These are phyloP conservation scores for Claviceps arundinis DNA, from an alignment of 2,329 filamentous ascomycete genomes.

Conservation along the genomic window DNA sequence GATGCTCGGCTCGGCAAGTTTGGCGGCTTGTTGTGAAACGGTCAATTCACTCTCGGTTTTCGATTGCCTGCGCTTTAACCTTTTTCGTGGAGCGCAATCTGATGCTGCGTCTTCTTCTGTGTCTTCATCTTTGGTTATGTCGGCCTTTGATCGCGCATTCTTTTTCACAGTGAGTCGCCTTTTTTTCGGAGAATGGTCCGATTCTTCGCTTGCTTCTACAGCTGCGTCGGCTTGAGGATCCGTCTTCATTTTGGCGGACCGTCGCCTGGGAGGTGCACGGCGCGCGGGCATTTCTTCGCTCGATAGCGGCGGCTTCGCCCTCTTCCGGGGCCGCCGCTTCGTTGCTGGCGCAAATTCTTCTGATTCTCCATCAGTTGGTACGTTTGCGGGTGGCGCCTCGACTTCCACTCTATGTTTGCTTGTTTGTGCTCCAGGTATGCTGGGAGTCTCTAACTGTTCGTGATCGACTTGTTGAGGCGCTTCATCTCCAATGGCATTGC, in stretches of 20 bases:
- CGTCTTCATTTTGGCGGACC: neutral
- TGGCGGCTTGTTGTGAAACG: neutral
- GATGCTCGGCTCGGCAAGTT: constrained; percentile 21
- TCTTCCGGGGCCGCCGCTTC: neutral
- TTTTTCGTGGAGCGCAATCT: neutral
- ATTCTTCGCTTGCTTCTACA: neutral
- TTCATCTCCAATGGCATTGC: neutral
- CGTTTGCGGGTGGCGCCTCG: neutral
- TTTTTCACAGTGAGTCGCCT: neutral
- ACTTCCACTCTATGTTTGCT: neutral
- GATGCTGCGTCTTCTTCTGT: neutral
- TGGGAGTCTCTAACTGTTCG: neutral
- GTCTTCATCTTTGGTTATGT: neutral
- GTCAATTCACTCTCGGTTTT: neutral
- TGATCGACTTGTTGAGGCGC: neutral
- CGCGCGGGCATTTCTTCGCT: neutral
- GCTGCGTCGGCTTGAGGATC: neutral
- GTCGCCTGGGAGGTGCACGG: neutral
- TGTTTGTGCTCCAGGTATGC: neutral
- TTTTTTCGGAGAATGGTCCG: neutral
- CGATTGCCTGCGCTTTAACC: neutral
- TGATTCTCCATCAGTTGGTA: neutral
- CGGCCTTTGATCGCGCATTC: neutral
- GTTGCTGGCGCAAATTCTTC: neutral
- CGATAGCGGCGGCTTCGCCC: neutral